These are phyloP conservation scores for Pseudogymnoascus sp. DNA, from an alignment of 2,329 filamentous ascomycete species.

Conservation along the genomic window DNA sequence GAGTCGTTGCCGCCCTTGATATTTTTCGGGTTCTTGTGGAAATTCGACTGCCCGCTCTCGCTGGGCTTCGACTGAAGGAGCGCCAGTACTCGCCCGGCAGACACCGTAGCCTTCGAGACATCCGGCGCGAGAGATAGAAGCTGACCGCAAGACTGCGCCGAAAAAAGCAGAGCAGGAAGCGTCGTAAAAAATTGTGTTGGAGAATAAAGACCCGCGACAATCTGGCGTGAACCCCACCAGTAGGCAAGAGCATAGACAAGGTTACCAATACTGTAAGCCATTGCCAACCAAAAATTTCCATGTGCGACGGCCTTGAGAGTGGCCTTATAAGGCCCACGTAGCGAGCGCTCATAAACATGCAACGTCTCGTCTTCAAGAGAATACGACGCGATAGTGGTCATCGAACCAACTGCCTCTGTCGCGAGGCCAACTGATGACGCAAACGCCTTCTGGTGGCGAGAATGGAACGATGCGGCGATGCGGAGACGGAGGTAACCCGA, in stretches of 20 bases:
- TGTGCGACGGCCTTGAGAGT: slow-evolving; percentile 42
- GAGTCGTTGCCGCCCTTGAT: slow-evolving; percentile 31
- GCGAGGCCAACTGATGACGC: slow-evolving; percentile 56
- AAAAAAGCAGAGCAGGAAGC: slow-evolving; percentile 62
- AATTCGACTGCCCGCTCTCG: slow-evolving; percentile 11
- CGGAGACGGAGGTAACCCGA: slow-evolving; percentile 62
- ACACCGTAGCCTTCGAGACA: slow-evolving; percentile 57
- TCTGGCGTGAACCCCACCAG: slow-evolving; percentile 70
- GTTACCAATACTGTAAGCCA: slow-evolving; percentile 47
- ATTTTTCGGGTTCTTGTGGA: slow-evolving; percentile 19
- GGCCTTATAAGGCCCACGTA: slow-evolving; percentile 43
- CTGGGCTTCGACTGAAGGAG: slow-evolving; percentile 36
- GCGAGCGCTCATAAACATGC: slow-evolving; percentile 46
- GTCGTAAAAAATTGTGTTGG: slow-evolving; percentile 70
- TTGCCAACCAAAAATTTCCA: slow-evolving; percentile 53
- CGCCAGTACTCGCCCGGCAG: slow-evolving; percentile 50
- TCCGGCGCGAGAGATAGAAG: slow-evolving; percentile 70
- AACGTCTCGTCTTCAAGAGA: slow-evolving; percentile 42
- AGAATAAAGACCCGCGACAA: slow-evolving; percentile 55
- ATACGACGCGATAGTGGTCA: slow-evolving; percentile 50
- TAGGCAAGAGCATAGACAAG: slow-evolving; percentile 69
- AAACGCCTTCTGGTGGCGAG: slow-evolving; percentile 57
- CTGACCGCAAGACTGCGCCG: slow-evolving; percentile 65
- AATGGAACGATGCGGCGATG: slow-evolving; percentile 53
- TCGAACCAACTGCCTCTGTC: slow-evolving; percentile 60